Conservation (phyloP, 768 basidiomycete species). For the Hemileccinum impolitum region DNA sequence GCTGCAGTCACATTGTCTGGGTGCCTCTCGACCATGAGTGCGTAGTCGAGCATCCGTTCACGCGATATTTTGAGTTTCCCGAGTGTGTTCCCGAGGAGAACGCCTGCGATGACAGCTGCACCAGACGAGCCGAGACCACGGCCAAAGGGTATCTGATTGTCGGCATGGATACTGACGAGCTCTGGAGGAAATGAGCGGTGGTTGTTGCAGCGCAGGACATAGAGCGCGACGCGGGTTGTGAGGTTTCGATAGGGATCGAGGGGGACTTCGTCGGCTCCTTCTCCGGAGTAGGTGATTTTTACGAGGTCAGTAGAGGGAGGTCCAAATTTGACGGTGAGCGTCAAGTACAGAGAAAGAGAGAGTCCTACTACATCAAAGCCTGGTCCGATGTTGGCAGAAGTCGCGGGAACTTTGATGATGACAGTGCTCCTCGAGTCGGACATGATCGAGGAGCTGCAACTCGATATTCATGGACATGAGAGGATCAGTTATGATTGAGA, state of each 20-base stretch:
- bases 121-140: slow-evolving; percentile 97
- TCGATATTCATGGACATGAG: not conserved
- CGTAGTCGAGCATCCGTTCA: slow-evolving; percentile 86
- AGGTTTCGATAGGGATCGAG: slow-evolving; percentile 96
- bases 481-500: not conserved
- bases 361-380: slow-evolving; percentile 99
- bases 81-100: slow-evolving; percentile 82
- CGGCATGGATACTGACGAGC: slow-evolving; percentile 62
- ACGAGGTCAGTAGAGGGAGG: slow-evolving; percentile 47
- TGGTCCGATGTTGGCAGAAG: slow-evolving; percentile 97
- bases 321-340: slow-evolving; percentile 58
- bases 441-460: slow-evolving; percentile 16
- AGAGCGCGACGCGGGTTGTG: slow-evolving; percentile 94
- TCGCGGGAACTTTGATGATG: slow-evolving; percentile 88
- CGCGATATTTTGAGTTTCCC: slow-evolving; percentile 67
- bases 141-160: slow-evolving; percentile 97
- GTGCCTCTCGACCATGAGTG: slow-evolving; percentile 98
- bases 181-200: slow-evolving; percentile 73
- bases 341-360: slow-evolving; percentile 83
- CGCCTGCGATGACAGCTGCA: slow-evolving; percentile 98
- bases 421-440: slow-evolving; percentile 34
- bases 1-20: slow-evolving; percentile 99
- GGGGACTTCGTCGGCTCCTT: slow-evolving; percentile 89
- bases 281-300: slow-evolving; percentile 73
- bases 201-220: slow-evolving; percentile 88